Evolutionary conservation across 2,329 filamentous ascomycete species (phyloP).

Genomic region (Alternaria atra): DNA sequence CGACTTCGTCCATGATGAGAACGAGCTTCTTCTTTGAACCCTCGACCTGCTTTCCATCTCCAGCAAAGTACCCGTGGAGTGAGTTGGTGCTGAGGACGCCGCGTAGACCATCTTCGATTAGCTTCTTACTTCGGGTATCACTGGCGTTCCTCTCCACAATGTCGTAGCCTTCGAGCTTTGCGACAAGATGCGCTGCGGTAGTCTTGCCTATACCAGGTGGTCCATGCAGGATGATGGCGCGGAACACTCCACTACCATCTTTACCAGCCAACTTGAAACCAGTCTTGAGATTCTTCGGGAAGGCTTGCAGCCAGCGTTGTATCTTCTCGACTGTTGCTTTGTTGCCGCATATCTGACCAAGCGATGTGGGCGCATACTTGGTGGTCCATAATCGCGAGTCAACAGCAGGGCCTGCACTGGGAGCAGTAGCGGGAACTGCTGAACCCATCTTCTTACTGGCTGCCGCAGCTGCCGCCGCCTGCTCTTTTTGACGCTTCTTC

Average conservation of each 20-base stretch:
- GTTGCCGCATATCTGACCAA: constrained; percentile 94
- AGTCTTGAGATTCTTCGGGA: constrained; percentile 79
- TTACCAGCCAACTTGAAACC: constrained; percentile 83
- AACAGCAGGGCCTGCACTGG: constrained; percentile 31
- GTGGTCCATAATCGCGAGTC: constrained; percentile 77
- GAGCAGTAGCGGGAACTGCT: constrained; percentile 32
- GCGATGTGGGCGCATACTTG: constrained; percentile 88
- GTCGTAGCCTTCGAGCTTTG: constrained; percentile 91
- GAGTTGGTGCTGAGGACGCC: constrained; percentile 95
- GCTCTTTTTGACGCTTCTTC: constrained; percentile 72
- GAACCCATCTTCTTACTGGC: constrained; percentile 51
- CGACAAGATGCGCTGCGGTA: constrained; percentile 92
- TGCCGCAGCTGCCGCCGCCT: constrained; percentile 50
- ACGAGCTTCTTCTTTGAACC: constrained; percentile 89
- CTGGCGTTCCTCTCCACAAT: constrained; percentile 95
- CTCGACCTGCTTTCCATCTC: constrained; percentile 82
- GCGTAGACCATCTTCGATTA: constrained; percentile 86
- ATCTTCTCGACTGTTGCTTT: constrained; percentile 90
- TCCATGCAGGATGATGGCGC: constrained; percentile 94
- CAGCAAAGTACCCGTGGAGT: constrained; percentile 87
- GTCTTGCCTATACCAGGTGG: constrained; percentile 98
- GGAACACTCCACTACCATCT: constrained; percentile 82
- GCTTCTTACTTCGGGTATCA: constrained; percentile 93
- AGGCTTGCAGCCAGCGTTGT: constrained; percentile 84
- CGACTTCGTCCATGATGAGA: constrained; percentile 98